phyloP scores from a whole-genome alignment of 1,284 basidiomycete genomes.

The Ustilago tritici region DNA sequence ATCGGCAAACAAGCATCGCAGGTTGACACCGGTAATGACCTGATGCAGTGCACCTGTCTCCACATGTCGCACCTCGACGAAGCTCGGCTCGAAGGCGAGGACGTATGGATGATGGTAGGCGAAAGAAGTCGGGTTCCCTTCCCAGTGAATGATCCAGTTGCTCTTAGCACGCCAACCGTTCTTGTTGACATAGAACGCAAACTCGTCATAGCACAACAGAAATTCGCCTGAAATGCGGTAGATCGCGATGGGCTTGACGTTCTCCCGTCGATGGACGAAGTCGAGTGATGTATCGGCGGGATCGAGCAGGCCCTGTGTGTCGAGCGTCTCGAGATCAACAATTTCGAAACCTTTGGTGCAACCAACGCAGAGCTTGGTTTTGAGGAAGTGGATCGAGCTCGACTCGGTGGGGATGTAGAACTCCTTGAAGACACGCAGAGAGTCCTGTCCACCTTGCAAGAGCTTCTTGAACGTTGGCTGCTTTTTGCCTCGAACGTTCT shows the following conservation, averaged over 20 bases:
- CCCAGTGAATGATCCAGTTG: slow-evolving; percentile 96
- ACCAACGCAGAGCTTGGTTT: slow-evolving; percentile 96
- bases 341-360: slow-evolving; percentile 99
- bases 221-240: slow-evolving; percentile 98
- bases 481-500: slow-evolving; percentile 82
- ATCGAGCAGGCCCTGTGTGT: slow-evolving; percentile 95
- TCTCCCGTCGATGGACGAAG: slow-evolving; percentile 90
- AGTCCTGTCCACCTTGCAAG: slow-evolving; percentile 93
- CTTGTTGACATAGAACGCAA: slow-evolving; percentile 98
- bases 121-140: slow-evolving; percentile 91
- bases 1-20: slow-evolving; percentile 89
- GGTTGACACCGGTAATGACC: slow-evolving; percentile 80
- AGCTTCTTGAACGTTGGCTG: slow-evolving; percentile 87
- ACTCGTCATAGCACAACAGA: slow-evolving; percentile 97
- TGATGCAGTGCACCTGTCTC: slow-evolving; percentile 92
- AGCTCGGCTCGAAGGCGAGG: slow-evolving; percentile 94
- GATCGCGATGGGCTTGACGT: slow-evolving; percentile 92
- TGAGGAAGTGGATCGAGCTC: slow-evolving; percentile 95
- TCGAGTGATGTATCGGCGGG: slow-evolving; percentile 91
- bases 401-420: slow-evolving; percentile 99
- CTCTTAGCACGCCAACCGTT: slow-evolving; percentile 90
- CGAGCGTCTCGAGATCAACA: slow-evolving; percentile 95
- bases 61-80: slow-evolving; percentile 96
- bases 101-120: slow-evolving; percentile 97
- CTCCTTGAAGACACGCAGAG: slow-evolving; percentile 90